Conservation (phyloP, 805 yeast species). For the Ogataea saltuana region DNA sequence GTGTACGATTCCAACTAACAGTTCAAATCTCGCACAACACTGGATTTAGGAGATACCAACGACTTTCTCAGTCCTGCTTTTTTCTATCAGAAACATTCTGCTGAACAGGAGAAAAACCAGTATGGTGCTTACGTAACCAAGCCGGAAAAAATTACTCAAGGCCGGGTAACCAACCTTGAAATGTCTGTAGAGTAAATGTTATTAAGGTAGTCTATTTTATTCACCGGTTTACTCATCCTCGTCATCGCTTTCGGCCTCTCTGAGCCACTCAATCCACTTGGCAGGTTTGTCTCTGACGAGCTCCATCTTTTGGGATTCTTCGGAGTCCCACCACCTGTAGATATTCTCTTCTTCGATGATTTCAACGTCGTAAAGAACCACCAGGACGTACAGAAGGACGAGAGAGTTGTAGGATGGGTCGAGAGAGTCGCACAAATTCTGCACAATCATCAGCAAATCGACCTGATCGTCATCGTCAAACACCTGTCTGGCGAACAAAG, state of each 20-base stretch:
- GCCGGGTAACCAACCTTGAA: constrained; percentile 3
- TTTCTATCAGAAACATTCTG: constrained; percentile 18
- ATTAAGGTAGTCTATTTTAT: too few relatives aligned
- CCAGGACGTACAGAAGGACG: constrained; percentile 53
- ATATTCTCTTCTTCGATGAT: constrained; percentile 81
- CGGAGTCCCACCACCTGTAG: constrained; percentile 76
- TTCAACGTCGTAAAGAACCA: constrained; percentile 76
- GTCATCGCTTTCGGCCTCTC: constrained; percentile 56
- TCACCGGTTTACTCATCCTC: constrained; percentile 17
- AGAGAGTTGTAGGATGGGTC: constrained; percentile 48
- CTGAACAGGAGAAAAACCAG: constrained; percentile 11
- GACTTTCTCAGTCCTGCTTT: constrained; percentile 1
- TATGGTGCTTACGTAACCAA: neutral
- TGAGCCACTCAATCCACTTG: constrained; percentile 85
- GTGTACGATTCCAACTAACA: too few relatives aligned
- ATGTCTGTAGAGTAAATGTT: neutral
- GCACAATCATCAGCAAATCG: constrained; percentile 60
- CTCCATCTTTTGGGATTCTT: constrained; percentile 39
- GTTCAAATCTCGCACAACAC: constrained; percentile 2
- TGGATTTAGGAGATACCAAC: constrained; percentile 1
- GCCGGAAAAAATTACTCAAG: too few relatives aligned
- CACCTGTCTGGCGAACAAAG: constrained; percentile 79
- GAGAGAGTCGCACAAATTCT: constrained; percentile 46
- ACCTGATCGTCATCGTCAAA: constrained; percentile 77
- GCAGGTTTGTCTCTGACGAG: constrained; percentile 57